A percentile compares a stretch with the other conserved stretches of the same genome.
These are phyloP conservation scores for Malassezia pachydermatis DNA, from an alignment of 1,284 basidiomycete genomes.

Conservation along the genomic window DNA sequence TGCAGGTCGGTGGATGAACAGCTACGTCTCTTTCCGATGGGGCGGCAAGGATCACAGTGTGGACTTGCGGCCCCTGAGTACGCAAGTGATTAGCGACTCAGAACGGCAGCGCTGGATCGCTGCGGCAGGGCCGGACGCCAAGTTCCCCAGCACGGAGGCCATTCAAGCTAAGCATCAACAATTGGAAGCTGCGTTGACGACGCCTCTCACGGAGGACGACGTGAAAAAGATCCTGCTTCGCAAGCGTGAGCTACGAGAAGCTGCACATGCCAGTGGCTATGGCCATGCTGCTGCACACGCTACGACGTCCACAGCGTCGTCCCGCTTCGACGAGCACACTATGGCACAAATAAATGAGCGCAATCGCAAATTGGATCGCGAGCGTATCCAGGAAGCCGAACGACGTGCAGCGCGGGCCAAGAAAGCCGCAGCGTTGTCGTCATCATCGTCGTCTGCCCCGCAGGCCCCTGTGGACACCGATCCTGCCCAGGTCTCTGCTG, in stretches of 20 bases:
- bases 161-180: slow-evolving; percentile 25
- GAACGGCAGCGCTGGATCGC: slow-evolving; percentile 33
- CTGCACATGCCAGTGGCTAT: slow-evolving; percentile 13
- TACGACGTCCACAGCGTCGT: background rate
- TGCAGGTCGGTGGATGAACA: slow-evolving; percentile 30
- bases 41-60: slow-evolving; percentile 24
- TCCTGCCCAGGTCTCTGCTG: slow-evolving; percentile 4
- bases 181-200: slow-evolving; percentile 26
- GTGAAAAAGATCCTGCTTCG: slow-evolving; percentile 25
- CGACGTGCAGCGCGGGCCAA: slow-evolving; percentile 58
- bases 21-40: slow-evolving; percentile 27
- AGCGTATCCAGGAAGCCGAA: slow-evolving; percentile 67
- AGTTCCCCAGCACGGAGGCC: slow-evolving; percentile 18
- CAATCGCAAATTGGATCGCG: slow-evolving; percentile 69
- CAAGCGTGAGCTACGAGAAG: slow-evolving; percentile 23
- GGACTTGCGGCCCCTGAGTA: slow-evolving; percentile 21
- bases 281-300: background rate
- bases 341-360: slow-evolving; percentile 75
- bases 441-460: background rate
- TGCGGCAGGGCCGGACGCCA: slow-evolving; percentile 11
- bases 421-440: slow-evolving; percentile 47
- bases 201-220: slow-evolving; percentile 32
- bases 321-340: slow-evolving; percentile 53
- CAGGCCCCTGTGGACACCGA: background rate
- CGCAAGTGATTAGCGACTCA: slow-evolving; percentile 23